phyloP scores from a whole-genome alignment of 352 stramenopile species.

The Achlya hypogyna region DNA sequence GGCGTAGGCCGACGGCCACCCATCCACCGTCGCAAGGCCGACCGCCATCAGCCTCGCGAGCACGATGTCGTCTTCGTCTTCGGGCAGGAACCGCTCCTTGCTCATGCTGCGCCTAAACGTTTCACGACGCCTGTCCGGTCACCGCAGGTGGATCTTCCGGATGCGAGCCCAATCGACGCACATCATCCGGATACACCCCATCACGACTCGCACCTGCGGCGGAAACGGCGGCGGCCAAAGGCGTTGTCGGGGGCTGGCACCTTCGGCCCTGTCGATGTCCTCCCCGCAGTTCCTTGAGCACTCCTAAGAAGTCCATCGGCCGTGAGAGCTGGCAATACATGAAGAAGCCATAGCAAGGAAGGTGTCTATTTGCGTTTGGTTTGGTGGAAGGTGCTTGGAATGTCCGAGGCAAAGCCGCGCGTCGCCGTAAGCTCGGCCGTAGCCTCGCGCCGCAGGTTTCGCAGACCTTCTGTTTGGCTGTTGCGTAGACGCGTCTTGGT shows the following conservation, averaged over 20 bases:
- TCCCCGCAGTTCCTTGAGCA: too few relatives aligned
- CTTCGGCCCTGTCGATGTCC: too few relatives aligned
- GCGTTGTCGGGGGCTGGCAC: background rate
- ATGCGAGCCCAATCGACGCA: background rate
- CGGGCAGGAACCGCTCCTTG: constrained; percentile 45
- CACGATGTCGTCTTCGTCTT: constrained; percentile 41
- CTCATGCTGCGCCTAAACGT: constrained; percentile 29
- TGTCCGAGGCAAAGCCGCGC: constrained; percentile 45
- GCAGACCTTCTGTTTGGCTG: constrained; percentile 47
- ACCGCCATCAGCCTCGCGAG: constrained; percentile 40
- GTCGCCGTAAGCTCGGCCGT: constrained; percentile 34
- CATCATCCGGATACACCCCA: background rate
- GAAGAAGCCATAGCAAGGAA: too few relatives aligned
- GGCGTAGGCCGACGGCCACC: constrained; percentile 47
- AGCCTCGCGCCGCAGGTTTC: constrained; percentile 52
- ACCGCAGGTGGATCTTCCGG: background rate
- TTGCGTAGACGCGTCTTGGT: constrained; percentile 48
- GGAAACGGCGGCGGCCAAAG: too few relatives aligned
- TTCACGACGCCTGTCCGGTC: background rate
- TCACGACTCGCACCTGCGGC: too few relatives aligned
- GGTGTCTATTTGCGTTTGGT: constrained; percentile 21
- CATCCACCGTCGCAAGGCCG: constrained; percentile 39
- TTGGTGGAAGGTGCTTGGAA: constrained; percentile 57
- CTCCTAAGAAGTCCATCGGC: too few relatives aligned
- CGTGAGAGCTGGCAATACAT: too few relatives aligned